A percentile compares a stretch with the other conserved stretches of the same genome.
These are phyloP conservation scores for Capsicum baccatum DNA, from an alignment of 257 asterid species.

Conservation along the genomic window DNA sequence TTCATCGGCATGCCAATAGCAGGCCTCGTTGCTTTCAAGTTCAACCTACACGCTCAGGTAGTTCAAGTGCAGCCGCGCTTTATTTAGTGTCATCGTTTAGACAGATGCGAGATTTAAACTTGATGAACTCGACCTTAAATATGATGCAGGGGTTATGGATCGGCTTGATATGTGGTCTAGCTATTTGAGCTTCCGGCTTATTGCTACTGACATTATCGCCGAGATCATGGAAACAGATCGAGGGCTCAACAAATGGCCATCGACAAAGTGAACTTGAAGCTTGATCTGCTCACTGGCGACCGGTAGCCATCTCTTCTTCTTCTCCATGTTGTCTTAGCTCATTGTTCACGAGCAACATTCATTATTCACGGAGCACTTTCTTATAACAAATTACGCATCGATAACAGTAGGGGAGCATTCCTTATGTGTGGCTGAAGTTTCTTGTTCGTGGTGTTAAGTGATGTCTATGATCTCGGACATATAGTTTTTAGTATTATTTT, in stretches of 20 bases:
- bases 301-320: no score
- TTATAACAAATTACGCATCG: no score
- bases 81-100: no score
- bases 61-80: neutral
- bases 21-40: slow-evolving; percentile 58
- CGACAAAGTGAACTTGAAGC: neutral
- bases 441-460: no score
- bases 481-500: no score
- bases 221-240: neutral
- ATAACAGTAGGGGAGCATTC: no score
- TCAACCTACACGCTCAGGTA: slow-evolving; percentile 61
- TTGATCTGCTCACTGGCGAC: neutral
- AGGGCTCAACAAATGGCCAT: neutral
- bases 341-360: no score
- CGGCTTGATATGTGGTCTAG: slow-evolving; percentile 70
- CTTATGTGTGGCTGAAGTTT: no score
- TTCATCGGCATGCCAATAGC: slow-evolving; percentile 69
- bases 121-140: neutral
- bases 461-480: no score
- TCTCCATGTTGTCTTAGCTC: no score
- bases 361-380: no score
- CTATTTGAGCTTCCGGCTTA: slow-evolving; percentile 53
- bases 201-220: slow-evolving; percentile 44
- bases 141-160: slow-evolving; percentile 67
- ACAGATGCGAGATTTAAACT: neutral